These are phyloP conservation scores for Alternaria brassicicola DNA, from an alignment of 2,329 filamentous ascomycete species.

Conservation along the genomic window DNA sequence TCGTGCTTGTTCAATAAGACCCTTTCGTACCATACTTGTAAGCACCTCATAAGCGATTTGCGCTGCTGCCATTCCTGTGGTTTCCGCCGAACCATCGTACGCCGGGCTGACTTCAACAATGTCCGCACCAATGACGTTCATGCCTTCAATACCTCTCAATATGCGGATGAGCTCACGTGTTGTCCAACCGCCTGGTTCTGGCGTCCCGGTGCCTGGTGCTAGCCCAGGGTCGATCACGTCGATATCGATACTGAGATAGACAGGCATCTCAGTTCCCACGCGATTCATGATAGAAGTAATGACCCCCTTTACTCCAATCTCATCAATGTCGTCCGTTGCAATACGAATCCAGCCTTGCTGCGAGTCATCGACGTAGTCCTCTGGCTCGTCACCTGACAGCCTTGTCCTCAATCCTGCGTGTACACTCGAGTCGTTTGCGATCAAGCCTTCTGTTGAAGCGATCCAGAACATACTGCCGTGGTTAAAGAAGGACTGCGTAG, in stretches of 20 bases:
- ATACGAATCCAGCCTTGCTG: constrained; percentile 81
- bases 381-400: constrained; percentile 67
- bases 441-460: constrained; percentile 78
- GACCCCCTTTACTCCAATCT: constrained; percentile 74
- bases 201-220: constrained; percentile 82
- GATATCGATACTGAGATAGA: constrained; percentile 82
- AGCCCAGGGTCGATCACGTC: constrained; percentile 78
- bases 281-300: constrained; percentile 71
- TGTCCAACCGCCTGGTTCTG: constrained; percentile 90
- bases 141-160: constrained; percentile 76
- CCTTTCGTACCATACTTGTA: constrained; percentile 72
- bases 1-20: constrained; percentile 50
- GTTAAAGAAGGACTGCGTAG: constrained; percentile 75
- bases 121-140: constrained; percentile 89
- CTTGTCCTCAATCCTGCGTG: constrained; percentile 84
- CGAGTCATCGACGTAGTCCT: constrained; percentile 73
- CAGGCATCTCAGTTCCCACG: constrained; percentile 75
- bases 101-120: constrained; percentile 87
- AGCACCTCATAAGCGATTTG: constrained; percentile 88
- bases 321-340: constrained; percentile 85
- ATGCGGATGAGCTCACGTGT: constrained; percentile 86
- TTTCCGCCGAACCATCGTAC: constrained; percentile 81
- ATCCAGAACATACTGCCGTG: constrained; percentile 94
- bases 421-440: constrained; percentile 74
- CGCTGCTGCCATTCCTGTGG: constrained; percentile 80